These are phyloP conservation scores for Lentinula novae-zelandiae DNA, from an alignment of 1,284 basidiomycete species.

Conservation along the genomic window DNA sequence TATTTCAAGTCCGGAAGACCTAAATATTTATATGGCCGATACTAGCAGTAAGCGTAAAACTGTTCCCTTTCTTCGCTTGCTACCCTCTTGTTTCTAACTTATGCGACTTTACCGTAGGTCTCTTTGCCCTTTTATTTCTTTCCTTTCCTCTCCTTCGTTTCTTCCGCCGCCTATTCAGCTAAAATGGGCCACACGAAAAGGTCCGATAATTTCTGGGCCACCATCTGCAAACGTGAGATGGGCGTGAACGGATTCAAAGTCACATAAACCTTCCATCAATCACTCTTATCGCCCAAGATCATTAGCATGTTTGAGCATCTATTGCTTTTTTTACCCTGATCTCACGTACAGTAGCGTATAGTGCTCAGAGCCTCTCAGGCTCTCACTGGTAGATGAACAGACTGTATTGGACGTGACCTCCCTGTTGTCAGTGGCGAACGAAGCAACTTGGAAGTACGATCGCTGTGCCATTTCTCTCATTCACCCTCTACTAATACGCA, in stretches of 20 bases:
- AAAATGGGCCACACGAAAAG: background rate
- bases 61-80: conserved; percentile 1
- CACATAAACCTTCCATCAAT: conserved; percentile 21
- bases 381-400: conserved; percentile 1
- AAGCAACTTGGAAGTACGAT: background rate
- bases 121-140: background rate
- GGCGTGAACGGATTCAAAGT: conserved; percentile 14
- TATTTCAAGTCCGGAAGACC: conserved; percentile 1
- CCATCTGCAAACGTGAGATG: conserved; percentile 15
- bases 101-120: background rate
- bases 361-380: background rate
- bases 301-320: conserved; percentile 4
- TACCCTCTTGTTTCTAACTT: background rate
- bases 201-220: conserved; percentile 1
- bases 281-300: conserved; percentile 21
- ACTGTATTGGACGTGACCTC: background rate
- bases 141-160: background rate
- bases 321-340: conserved; percentile 13
- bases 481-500: background rate
- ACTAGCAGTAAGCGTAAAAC: background rate
- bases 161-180: background rate
- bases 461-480: background rate
- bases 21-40: background rate
- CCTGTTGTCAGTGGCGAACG: background rate
- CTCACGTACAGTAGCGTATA: conserved; percentile 6